These are phyloP conservation scores for Aspergillus saccharolyticus DNA, from an alignment of 495 filamentous ascomycete genomes.

Conservation along the genomic window DNA sequence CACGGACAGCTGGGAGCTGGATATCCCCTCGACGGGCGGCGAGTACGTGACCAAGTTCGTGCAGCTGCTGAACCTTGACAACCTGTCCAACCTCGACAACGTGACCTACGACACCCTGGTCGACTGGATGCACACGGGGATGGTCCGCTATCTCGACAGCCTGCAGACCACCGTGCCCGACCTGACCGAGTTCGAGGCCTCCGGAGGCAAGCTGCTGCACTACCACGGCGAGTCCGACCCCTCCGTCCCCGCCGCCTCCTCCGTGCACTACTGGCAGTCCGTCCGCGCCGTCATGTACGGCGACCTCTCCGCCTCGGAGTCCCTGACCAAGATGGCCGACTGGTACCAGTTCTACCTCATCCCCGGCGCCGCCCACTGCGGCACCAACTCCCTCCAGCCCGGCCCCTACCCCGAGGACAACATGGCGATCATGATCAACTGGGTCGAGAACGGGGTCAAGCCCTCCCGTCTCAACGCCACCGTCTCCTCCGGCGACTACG, in stretches of 20 bases:
- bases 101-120: slow-evolving; percentile 47
- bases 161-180: slow-evolving; percentile 41
- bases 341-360: slow-evolving; percentile 50
- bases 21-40: slow-evolving; percentile 22
- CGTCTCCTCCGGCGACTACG: slow-evolving; percentile 26
- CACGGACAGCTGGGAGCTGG: slow-evolving; percentile 19
- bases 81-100: slow-evolving; percentile 29
- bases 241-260: slow-evolving; percentile 43
- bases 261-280: slow-evolving; percentile 47
- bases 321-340: slow-evolving; percentile 38
- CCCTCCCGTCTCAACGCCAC: slow-evolving; percentile 39
- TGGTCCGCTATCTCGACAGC: slow-evolving; percentile 25
- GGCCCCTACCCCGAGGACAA: slow-evolving; percentile 44
- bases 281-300: slow-evolving; percentile 48
- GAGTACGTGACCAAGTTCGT: slow-evolving; percentile 25
- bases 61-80: slow-evolving; percentile 23
- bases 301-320: slow-evolving; percentile 24
- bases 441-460: slow-evolving; percentile 47
- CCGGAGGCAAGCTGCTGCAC: slow-evolving; percentile 46
- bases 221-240: slow-evolving; percentile 51
- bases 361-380: slow-evolving; percentile 48
- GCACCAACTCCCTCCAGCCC: slow-evolving; percentile 39
- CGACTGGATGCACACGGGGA: slow-evolving; percentile 39
- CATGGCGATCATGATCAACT: slow-evolving; percentile 43
- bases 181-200: slow-evolving; percentile 33